Evolutionary conservation across 2,329 filamentous ascomycete species (phyloP).

Genomic region (Monilinia aucupariae): DNA sequence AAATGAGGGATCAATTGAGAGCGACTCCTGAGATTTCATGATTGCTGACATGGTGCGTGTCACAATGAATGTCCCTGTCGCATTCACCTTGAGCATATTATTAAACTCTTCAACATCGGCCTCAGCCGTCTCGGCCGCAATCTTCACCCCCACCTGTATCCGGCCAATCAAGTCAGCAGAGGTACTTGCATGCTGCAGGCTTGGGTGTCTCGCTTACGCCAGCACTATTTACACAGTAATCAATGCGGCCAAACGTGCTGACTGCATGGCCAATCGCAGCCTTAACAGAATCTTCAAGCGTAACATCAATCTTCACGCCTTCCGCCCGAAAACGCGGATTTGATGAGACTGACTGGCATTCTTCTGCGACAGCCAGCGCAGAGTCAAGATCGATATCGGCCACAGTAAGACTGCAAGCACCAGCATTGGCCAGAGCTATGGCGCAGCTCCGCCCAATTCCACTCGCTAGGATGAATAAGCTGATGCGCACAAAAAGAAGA

Average conservation of each 20-base stretch:
- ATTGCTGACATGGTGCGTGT: neutral
- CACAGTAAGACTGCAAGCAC: constrained; percentile 9
- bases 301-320: constrained; percentile 13
- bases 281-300: constrained; percentile 2
- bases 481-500: neutral
- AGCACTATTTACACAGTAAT: constrained; percentile 19
- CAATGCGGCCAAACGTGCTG: constrained; percentile 15
- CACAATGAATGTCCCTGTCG: constrained; percentile 15
- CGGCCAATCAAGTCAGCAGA: neutral
- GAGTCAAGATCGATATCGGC: constrained; percentile 15
- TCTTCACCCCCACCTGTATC: constrained; percentile 13
- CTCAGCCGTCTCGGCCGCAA: constrained; percentile 3
- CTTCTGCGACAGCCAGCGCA: neutral
- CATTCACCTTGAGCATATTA: constrained; percentile 11
- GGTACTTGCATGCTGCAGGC: neutral
- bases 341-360: neutral
- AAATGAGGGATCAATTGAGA: neutral
- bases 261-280: neutral
- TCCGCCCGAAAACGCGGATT: constrained; percentile 3
- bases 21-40: constrained; percentile 16
- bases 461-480: constrained; percentile 12
- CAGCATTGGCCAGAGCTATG: constrained; percentile 12
- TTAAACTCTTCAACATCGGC: constrained; percentile 16
- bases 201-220: constrained; percentile 12
- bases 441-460: constrained; percentile 18